Conservation (phyloP, 192 early-diverging fungal species). For the Gonapodya prolifera region DNA sequence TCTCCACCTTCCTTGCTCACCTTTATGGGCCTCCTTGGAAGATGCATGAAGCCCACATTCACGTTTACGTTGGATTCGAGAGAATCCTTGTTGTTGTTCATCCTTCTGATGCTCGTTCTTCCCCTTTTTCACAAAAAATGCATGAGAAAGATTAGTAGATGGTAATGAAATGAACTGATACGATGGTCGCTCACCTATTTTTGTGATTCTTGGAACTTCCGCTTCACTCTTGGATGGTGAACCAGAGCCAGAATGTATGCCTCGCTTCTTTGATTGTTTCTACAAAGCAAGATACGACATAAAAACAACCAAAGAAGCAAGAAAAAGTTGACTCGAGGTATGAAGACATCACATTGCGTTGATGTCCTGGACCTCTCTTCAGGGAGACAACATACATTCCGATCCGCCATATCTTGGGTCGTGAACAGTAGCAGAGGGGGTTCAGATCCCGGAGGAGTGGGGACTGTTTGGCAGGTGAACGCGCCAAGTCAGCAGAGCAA, state of each 20-base stretch:
- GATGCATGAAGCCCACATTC: too few species aligned
- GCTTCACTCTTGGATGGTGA: not conserved
- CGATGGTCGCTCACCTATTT: too few species aligned
- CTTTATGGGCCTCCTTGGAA: too few species aligned
- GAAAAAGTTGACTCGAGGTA: too few species aligned
- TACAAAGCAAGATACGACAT: not conserved
- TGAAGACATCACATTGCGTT: not conserved
- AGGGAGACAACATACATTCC: not conserved
- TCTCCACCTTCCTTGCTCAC: not conserved
- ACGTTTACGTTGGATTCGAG: too few species aligned
- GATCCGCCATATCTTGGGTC: not conserved
- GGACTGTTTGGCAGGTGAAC: not conserved
- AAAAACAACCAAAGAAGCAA: not conserved
- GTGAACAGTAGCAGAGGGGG: too few species aligned
- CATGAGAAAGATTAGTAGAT: too few species aligned
- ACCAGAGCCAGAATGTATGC: not conserved
- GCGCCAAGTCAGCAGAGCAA: not conserved
- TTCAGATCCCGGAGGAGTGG: not conserved
- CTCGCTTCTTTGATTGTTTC: not conserved
- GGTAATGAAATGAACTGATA: too few species aligned
- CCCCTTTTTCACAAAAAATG: too few species aligned
- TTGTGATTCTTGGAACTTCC: not conserved
- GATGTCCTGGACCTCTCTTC: not conserved
- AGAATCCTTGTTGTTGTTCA: too few species aligned
- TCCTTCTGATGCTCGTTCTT: too few species aligned